Base-by-base conservation (phyloP, 257 asterid genomes). In the Echites panduratus region DNA sequence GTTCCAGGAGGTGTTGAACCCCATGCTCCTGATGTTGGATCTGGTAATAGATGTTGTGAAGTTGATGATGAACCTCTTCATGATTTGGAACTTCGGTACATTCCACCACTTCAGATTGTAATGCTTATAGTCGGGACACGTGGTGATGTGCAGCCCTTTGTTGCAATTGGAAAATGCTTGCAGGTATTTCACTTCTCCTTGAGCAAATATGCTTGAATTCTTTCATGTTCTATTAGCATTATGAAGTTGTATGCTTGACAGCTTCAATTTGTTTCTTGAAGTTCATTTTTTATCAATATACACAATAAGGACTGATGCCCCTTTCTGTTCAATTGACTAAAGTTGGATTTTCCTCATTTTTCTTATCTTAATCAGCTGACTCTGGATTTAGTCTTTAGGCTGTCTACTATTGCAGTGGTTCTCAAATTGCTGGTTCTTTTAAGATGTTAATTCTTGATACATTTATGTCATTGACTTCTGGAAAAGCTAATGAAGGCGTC, bases 101-200 rank as follows among this genome's bases (percentile, higher is more conserved):
- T 94, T 80, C 96, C 91, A 49, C 95, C 96, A 48, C 32, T 94
- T 83, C 97, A 90, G 78, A 87, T 93, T 69, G 98, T 88, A 56
- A 89, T 93, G 85, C 98, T 93, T 75, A 93, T 90, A 77, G 98
- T 93, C 76, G 98, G 97, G 79, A 93, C 96, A 64, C 94, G 98
- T 59, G 98, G 97, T 64, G 98, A 93, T 82, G 98, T 93, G 72
- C 98, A 90, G 82, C 98, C 98, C 50, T 93, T 93, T 88, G 86
- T 88, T 80, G 98, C 97, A 70, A 93, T 93, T 82, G 98, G 96
- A 43, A 93, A 90, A 81, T 76, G 82, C 41, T 81, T 90, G 64
- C 97, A 90, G 97, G 97, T 89, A 83, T 14, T 70, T 66, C 2
- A 0, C 73, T 50, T 52, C 43, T 43, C 10, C 47, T 69, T 11